Evolutionary conservation across 176 grass and related monocot genomes (phyloP).

Genomic region (Ensete glaucum): DNA sequence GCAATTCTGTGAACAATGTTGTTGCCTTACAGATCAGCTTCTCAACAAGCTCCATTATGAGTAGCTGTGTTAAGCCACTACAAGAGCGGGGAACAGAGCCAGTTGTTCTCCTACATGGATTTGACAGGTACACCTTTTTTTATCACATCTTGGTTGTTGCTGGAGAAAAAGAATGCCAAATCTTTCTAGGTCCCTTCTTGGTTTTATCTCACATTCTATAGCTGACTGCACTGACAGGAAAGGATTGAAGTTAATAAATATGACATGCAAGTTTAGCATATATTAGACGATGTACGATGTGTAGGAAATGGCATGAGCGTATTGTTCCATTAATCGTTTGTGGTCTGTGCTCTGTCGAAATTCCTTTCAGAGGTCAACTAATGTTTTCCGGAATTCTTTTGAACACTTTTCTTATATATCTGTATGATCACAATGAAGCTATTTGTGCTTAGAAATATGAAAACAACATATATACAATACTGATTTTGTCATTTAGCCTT

Average conservation of each 20-base stretch:
- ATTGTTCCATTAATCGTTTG: neutral
- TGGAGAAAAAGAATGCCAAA: neutral
- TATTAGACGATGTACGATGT: neutral
- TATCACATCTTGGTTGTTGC: neutral
- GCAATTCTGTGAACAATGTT: neutral
- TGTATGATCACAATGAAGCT: no score
- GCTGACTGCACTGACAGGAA: neutral
- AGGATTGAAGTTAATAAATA: neutral
- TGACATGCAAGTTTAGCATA: neutral
- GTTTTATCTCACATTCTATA: neutral
- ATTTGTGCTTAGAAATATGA: no score
- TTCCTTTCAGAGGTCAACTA: no score
- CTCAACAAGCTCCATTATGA: conserved; percentile 43
- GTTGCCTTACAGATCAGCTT: conserved; percentile 46
- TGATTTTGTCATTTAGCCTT: neutral
- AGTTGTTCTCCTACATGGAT: conserved; percentile 81
- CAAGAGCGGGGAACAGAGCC: conserved; percentile 36
- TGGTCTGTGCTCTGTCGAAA: no score
- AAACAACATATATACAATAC: no score
- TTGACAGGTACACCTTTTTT: conserved; percentile 53
- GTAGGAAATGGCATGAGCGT: neutral
- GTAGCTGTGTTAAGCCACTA: conserved; percentile 86
- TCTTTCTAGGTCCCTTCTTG: neutral
- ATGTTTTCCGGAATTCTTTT: no score
- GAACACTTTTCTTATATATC: no score